A percentile compares a stretch with the other conserved stretches of the same genome.
phyloP scores from a whole-genome alignment of 2,329 filamentous ascomycete species.

The Metarhizium guizhouense region DNA sequence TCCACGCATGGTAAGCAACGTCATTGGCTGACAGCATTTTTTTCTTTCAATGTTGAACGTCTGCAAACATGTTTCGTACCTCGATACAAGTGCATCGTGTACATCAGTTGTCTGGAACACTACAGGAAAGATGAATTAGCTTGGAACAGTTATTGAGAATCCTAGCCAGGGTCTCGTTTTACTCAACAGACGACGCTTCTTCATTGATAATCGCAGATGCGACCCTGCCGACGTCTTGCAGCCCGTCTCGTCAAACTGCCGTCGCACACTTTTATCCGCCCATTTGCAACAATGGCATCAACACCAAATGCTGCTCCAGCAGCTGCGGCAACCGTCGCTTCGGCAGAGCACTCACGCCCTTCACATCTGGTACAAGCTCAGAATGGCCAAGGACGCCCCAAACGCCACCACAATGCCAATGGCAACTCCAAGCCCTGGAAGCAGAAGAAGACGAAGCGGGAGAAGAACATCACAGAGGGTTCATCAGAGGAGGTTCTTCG shows the following conservation, averaged over 20 bases:
- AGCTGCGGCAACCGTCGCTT: not conserved
- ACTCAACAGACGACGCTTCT: not conserved
- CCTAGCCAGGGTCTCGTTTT: not conserved
- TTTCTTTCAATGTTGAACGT: too few species aligned
- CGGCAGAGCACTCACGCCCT: not conserved
- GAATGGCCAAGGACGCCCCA: not conserved
- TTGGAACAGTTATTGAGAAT: not conserved
- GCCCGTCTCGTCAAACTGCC: not conserved
- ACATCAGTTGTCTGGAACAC: not conserved
- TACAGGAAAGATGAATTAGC: not conserved
- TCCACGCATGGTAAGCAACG: conserved; percentile 3
- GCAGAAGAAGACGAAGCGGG: conserved; percentile 47
- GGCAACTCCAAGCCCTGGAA: conserved; percentile 16
- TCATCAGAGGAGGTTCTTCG: conserved; percentile 59
- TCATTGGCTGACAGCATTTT: conserved; percentile 1
- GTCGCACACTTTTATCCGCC: not conserved
- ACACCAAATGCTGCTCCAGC: conserved; percentile 3
- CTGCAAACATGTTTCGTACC: too few species aligned
- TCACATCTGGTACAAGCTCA: not conserved
- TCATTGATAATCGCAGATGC: conserved; percentile 7
- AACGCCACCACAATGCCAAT: conserved; percentile 4
- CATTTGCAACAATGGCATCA: conserved; percentile 8
- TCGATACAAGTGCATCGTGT: not conserved
- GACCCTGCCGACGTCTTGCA: conserved; percentile 4
- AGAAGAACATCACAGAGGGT: conserved; percentile 51